phyloP scores from a whole-genome alignment of 441 rosid genomes.

The Kokia cookei region DNA sequence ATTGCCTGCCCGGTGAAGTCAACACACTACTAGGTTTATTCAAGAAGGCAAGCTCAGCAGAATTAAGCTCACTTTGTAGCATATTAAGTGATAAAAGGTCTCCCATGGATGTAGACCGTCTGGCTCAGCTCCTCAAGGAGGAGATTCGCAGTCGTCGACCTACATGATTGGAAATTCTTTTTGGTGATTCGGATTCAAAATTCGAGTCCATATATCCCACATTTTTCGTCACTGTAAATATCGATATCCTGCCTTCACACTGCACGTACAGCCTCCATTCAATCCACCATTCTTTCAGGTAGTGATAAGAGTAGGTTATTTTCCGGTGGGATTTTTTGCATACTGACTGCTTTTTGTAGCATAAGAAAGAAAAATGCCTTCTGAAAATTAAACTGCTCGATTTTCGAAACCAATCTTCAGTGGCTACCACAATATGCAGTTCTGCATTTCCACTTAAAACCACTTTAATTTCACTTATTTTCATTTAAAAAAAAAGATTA shows the following conservation, averaged over 20 bases:
- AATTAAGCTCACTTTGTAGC: slow-evolving; percentile 45
- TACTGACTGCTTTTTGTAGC: slow-evolving; percentile 4
- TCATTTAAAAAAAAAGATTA: neutral
- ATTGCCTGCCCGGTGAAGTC: slow-evolving; percentile 26
- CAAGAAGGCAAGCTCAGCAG: slow-evolving; percentile 74
- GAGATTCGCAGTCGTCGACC: slow-evolving; percentile 53
- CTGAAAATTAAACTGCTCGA: neutral
- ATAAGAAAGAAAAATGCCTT: neutral
- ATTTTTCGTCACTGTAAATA: slow-evolving; percentile 37
- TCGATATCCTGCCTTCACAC: neutral
- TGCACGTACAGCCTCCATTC: slow-evolving; percentile 15
- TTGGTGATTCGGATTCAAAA: slow-evolving; percentile 11
- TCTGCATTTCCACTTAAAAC: neutral
- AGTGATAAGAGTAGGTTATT: slow-evolving; percentile 1
- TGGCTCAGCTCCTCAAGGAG: slow-evolving; percentile 46
- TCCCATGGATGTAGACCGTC: slow-evolving; percentile 28
- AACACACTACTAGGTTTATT: slow-evolving; percentile 46
- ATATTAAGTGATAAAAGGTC: slow-evolving; percentile 36
- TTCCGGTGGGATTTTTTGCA: neutral
- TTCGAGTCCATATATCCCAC: neutral
- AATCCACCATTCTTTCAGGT: slow-evolving; percentile 16
- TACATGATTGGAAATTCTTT: slow-evolving; percentile 21
- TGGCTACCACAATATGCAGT: neutral
- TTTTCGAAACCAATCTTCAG: neutral
- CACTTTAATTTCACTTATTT: neutral